Evolutionary conservation across 164 flowering plant species (phyloP), one percentile per base, ranked within the genome.

Genomic region (Euptelea pleiosperma): DNA sequence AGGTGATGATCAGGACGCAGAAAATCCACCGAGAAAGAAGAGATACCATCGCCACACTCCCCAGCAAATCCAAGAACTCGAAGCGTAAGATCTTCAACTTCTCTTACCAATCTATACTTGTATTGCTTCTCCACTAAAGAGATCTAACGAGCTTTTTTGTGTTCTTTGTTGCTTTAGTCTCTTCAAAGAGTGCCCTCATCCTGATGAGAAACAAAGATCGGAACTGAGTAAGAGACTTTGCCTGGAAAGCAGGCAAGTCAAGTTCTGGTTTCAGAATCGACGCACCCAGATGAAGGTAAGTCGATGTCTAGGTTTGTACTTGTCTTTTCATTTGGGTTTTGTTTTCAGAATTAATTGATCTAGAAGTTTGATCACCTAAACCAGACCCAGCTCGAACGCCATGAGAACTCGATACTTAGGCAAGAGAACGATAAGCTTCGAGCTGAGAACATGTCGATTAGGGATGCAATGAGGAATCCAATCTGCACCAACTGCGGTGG

Each of bases 241-340:
- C 65, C 73, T 88, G 67, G 98, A 86, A 57, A 82, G 85, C 28
- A 73, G 87, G 51, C 98, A 91, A 64, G 96, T 91, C 55, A 91
- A 91, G 80, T 91, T 91, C 69, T 91, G 96, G 98, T 91, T 91
- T 52, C 98, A 91, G 66, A 91, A 91, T 63, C 75, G 98, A 8
- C 74, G 98, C 6, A 91, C 96, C 41, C 98, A 91, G 45, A 89
- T 89, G 95, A 91, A 91, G 96, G 98, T 86, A 53, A 10, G 9
- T 33, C 26, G 19, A 5, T 26, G 18, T 30, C 8, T 9, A 46
- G 3, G 11, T 22, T 25, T 2, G 15, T 15, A 15, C 5, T 8
- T 24, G 25, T 46, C 24, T 12, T 46, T 46, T 46, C 2, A 25
- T 24, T 6, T 6, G 30, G 2, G 8, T 8, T 44, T 8, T 3